Percentiles rank a stretch among this genome's conserved stretches.
Conservation (phyloP, 495 filamentous ascomycete species). For the Mytilinidion resinicola region DNA sequence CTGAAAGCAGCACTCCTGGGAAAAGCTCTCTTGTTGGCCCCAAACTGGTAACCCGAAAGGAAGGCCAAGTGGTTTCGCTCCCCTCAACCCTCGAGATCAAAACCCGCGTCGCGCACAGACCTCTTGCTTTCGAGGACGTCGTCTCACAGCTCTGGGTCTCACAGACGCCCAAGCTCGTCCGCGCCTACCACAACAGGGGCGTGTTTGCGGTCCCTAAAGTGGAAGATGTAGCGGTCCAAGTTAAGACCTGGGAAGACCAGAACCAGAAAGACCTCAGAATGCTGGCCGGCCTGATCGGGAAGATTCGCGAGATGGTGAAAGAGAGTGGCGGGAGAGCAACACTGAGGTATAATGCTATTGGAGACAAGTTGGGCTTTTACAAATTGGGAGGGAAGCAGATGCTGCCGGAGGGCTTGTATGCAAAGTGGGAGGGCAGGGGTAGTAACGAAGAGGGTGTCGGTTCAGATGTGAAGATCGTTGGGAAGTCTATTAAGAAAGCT, state of each 20-base stretch:
- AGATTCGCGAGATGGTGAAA: conserved; percentile 35
- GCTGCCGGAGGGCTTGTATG: conserved; percentile 38
- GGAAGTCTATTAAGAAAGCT: neutral
- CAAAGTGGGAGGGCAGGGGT: conserved; percentile 28
- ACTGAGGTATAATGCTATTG: conserved; percentile 32
- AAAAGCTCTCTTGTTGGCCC: conserved; percentile 17
- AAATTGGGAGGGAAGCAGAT: conserved; percentile 29
- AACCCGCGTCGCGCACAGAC: conserved; percentile 39
- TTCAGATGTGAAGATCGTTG: neutral
- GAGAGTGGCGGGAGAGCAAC: conserved; percentile 31
- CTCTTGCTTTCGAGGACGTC: conserved; percentile 37
- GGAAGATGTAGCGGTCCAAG: conserved; percentile 35
- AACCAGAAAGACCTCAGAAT: conserved; percentile 35
- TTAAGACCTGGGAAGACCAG: conserved; percentile 38
- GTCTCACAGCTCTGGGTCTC: conserved; percentile 47
- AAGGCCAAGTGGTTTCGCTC: conserved; percentile 35
- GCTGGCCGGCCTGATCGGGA: conserved; percentile 35
- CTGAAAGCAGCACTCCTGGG: neutral
- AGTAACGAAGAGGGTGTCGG: conserved; percentile 3
- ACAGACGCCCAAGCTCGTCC: conserved; percentile 45
- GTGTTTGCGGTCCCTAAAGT: conserved; percentile 37
- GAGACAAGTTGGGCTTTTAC: conserved; percentile 31
- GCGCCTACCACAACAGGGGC: conserved; percentile 44
- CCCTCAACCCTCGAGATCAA: conserved; percentile 46
- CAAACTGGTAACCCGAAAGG: conserved; percentile 33